Conservation (phyloP, 1,284 basidiomycete species). For the Ceratobasidium sp. region DNA sequence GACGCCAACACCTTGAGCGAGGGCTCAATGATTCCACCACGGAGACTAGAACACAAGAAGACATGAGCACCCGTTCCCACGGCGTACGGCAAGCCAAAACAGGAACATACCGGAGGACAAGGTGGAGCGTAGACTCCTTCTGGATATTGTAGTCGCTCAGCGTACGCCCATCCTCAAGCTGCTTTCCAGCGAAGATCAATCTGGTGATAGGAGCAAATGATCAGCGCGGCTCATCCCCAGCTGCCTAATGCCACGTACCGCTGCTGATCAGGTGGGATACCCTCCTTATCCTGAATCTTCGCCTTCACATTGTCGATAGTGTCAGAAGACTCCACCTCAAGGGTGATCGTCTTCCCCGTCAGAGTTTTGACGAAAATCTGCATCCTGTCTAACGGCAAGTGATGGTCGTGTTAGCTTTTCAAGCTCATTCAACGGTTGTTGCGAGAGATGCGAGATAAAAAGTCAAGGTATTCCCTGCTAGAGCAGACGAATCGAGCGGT, state of each 20-base stretch:
- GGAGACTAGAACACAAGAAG: slow-evolving; percentile 68
- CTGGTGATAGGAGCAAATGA: slow-evolving; percentile 20
- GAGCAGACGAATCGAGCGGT: not conserved
- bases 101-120: slow-evolving; percentile 84
- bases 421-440: not conserved
- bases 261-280: slow-evolving; percentile 91
- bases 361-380: slow-evolving; percentile 62
- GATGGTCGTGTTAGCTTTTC: not conserved
- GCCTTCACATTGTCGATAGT: slow-evolving; percentile 67
- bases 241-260: slow-evolving; percentile 56
- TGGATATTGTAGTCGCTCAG: slow-evolving; percentile 98
- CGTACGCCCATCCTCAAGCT: slow-evolving; percentile 96
- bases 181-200: slow-evolving; percentile 94
- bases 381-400: slow-evolving; percentile 49
- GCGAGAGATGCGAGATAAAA: not conserved
- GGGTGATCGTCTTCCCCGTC: slow-evolving; percentile 60
- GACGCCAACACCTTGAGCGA: slow-evolving; percentile 96
- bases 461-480: not conserved
- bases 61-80: slow-evolving; percentile 21
- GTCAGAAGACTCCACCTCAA: slow-evolving; percentile 67
- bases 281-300: slow-evolving; percentile 67
- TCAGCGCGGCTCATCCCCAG: not conserved
- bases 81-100: not conserved
- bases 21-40: slow-evolving; percentile 99
- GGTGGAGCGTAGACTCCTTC: slow-evolving; percentile 98